phyloP scores from a whole-genome alignment of 192 early-diverging fungal genomes.

The Geosiphon pyriformis region DNA sequence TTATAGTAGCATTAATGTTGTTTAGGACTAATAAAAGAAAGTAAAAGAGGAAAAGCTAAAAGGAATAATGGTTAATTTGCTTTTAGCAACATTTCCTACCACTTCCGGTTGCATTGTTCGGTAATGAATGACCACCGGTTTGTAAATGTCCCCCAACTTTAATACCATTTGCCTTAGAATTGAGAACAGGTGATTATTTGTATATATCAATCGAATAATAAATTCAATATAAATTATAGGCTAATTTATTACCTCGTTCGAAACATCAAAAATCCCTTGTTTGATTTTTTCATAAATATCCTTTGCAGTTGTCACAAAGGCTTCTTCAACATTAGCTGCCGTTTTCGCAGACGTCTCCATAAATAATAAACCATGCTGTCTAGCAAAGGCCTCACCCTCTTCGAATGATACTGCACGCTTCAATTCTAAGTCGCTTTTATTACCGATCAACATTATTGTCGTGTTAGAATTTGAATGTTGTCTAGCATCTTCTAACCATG shows the following conservation, averaged over 20 bases:
- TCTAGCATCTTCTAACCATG: constrained; percentile 61
- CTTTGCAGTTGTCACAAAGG: constrained; percentile 72
- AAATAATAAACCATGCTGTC: constrained; percentile 79
- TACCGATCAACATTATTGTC: constrained; percentile 85
- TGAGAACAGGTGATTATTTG: background rate
- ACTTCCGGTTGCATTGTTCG: constrained; percentile 10
- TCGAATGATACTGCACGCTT: constrained; percentile 77
- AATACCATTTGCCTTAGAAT: constrained; percentile 18
- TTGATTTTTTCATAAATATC: constrained; percentile 81
- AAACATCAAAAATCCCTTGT: constrained; percentile 65
- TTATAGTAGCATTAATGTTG: no score
- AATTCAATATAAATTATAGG: background rate
- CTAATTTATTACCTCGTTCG: constrained; percentile 48
- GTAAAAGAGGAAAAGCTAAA: no score
- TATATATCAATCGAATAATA: background rate
- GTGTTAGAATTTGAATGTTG: constrained; percentile 87
- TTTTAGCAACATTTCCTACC: constrained; percentile 12
- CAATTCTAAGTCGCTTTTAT: constrained; percentile 84
- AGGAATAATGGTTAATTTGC: no score
- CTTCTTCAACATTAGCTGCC: constrained; percentile 76
- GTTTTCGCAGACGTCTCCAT: constrained; percentile 91
- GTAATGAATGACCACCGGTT: background rate
- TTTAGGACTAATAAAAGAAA: no score
- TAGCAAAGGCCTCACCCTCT: constrained; percentile 85
- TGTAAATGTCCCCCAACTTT: constrained; percentile 16